A percentile compares a stretch with the other conserved stretches of the same genome.
phyloP scores from a whole-genome alignment of 495 filamentous ascomycete species.

The Bombardia bombarda region DNA sequence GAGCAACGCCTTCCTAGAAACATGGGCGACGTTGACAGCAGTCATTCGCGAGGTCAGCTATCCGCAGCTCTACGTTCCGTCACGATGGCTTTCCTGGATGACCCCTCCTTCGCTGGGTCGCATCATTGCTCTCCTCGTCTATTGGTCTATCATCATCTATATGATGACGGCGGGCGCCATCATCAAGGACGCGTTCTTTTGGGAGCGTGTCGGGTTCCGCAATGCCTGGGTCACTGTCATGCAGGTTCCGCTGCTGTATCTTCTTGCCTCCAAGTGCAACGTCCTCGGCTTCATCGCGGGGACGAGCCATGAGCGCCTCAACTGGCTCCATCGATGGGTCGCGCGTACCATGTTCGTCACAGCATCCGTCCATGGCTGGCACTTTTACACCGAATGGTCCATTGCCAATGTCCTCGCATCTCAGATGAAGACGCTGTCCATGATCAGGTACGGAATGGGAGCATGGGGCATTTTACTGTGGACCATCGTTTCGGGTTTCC shows the following conservation, averaged over 20 bases:
- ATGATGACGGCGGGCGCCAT: constrained; percentile 45
- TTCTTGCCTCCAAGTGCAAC: constrained; percentile 73
- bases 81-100: constrained; percentile 39
- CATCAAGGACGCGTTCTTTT: constrained; percentile 37
- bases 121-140: constrained; percentile 42
- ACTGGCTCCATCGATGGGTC: constrained; percentile 81
- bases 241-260: constrained; percentile 76
- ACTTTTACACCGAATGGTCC: constrained; percentile 64
- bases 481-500: constrained; percentile 59
- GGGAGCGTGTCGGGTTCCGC: constrained; percentile 69
- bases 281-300: constrained; percentile 62
- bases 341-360: constrained; percentile 68
- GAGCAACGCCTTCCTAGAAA: constrained; percentile 42
- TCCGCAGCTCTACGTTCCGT: constrained; percentile 49
- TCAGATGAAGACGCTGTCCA: constrained; percentile 55
- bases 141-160: constrained; percentile 50
- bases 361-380: constrained; percentile 63
- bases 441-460: constrained; percentile 60
- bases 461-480: constrained; percentile 70
- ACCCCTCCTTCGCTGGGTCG: constrained; percentile 51
- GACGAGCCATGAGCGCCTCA: constrained; percentile 64
- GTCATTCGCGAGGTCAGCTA: constrained; percentile 58
- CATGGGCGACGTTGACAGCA: constrained; percentile 62
- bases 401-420: constrained; percentile 52
- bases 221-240: constrained; percentile 67